Evolutionary conservation across 176 grass and related monocot species (phyloP).

Genomic region (Juncus inflexus): DNA sequence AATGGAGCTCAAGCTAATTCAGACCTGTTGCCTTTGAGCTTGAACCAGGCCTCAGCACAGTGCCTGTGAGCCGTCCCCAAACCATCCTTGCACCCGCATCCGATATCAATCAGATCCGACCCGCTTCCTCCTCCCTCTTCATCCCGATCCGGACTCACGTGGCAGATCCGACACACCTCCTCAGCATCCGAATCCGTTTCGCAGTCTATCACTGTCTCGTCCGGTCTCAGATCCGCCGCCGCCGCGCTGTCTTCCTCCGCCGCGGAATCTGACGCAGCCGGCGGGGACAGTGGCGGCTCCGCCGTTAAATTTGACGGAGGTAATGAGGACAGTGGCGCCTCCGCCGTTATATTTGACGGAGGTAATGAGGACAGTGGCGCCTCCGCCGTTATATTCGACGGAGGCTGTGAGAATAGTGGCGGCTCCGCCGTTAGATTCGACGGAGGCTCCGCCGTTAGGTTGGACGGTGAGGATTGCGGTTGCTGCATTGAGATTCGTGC

Average conservation of each 20-base stretch:
- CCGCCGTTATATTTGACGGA: too few species aligned
- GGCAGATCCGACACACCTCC: conserved; percentile 66
- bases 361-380: neutral
- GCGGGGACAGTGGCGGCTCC: neutral
- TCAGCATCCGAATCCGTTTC: neutral
- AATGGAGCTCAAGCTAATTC: too few species aligned
- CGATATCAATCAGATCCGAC: conserved; percentile 49
- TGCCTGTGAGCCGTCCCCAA: conserved; percentile 54
- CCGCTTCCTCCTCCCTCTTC: conserved; percentile 15
- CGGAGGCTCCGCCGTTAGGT: too few species aligned
- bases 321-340: too few species aligned
- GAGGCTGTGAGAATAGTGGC: neutral
- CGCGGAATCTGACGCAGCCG: neutral
- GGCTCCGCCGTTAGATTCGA: neutral
- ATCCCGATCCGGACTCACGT: conserved; percentile 30
- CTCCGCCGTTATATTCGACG: neutral
- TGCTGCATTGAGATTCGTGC: conserved; percentile 1
- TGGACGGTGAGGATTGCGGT: neutral
- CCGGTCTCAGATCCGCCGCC: neutral
- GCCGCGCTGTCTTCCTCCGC: conserved; percentile 1
- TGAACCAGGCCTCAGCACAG: conserved; percentile 79
- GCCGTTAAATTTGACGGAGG: too few species aligned
- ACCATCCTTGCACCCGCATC: conserved; percentile 68
- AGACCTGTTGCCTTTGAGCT: conserved; percentile 63
- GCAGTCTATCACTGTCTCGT: neutral